Percentiles rank a stretch among this genome's conserved stretches.
Evolutionary conservation across 306 rosid genomes (phyloP).

Genomic region (Quillaja saponaria): DNA sequence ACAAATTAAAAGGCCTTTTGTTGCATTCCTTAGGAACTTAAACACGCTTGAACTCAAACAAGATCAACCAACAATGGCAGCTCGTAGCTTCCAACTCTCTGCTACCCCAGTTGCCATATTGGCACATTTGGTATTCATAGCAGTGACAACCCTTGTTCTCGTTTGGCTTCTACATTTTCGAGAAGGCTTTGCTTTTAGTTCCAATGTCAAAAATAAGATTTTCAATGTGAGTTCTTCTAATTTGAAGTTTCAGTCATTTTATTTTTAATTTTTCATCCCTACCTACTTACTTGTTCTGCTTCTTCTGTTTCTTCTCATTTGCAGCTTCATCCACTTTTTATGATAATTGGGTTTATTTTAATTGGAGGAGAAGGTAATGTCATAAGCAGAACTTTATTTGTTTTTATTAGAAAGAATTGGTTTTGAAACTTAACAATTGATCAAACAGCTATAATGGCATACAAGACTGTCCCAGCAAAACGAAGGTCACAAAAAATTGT

Average conservation of each 20-base stretch:
- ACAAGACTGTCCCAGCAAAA: constrained; percentile 45
- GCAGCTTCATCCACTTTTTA: constrained; percentile 69
- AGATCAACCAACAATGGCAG: constrained; percentile 13
- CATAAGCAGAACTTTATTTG: constrained; percentile 13
- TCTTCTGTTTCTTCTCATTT: neutral
- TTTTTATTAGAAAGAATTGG: neutral
- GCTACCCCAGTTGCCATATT: constrained; percentile 53
- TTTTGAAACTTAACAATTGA: no score
- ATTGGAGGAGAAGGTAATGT: constrained; percentile 86
- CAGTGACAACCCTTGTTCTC: constrained; percentile 51
- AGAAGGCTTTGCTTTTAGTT: constrained; percentile 63
- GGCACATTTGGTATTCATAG: constrained; percentile 60
- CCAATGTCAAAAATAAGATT: constrained; percentile 44
- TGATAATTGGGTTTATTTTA: constrained; percentile 62
- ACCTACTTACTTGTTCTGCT: neutral
- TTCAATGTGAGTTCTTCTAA: constrained; percentile 47
- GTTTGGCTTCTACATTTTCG: constrained; percentile 63
- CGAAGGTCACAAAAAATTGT: constrained; percentile 39
- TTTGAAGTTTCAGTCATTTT: neutral
- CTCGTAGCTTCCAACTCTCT: constrained; percentile 49
- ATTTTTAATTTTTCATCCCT: neutral
- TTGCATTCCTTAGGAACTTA: no score
- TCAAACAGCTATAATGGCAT: constrained; percentile 61
- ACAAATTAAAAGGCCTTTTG: no score
- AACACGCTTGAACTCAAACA: no score